phyloP scores from a whole-genome alignment of 1,284 basidiomycete species.

The Ceratobasidium sp. region DNA sequence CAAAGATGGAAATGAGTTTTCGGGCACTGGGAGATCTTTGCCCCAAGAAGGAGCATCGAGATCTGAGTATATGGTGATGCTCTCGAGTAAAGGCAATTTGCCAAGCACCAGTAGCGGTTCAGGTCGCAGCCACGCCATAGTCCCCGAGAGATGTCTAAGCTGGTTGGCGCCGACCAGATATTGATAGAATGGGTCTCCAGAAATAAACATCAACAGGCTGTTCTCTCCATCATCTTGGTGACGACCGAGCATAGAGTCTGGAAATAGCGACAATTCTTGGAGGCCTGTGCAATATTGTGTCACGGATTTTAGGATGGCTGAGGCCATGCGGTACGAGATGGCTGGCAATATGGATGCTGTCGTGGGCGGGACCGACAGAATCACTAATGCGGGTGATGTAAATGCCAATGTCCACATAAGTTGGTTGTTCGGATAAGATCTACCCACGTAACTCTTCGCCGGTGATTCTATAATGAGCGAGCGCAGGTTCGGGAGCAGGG shows the following conservation, averaged over 20 bases:
- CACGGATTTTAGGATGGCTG: not conserved
- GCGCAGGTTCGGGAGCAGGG: slow-evolving; percentile 11
- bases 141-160: not conserved
- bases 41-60: not conserved
- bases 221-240: not conserved
- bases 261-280: not conserved
- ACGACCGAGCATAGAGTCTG: not conserved
- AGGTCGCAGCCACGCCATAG: not conserved
- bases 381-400: not conserved
- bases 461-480: not conserved
- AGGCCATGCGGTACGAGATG: not conserved
- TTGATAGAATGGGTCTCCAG: not conserved
- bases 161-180: not conserved
- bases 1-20: slow-evolving; percentile 4
- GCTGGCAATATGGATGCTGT: not conserved
- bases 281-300: not conserved
- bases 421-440: not conserved
- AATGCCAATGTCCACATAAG: slow-evolving; percentile 13
- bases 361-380: not conserved
- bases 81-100: not conserved
- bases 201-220: not conserved
- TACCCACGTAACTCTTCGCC: not conserved
- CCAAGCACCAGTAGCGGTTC: not conserved
- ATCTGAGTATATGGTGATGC: not conserved
- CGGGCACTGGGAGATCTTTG: not conserved